Conservation (phyloP, 129 eudicot species). For the Tagetes erecta region DNA sequence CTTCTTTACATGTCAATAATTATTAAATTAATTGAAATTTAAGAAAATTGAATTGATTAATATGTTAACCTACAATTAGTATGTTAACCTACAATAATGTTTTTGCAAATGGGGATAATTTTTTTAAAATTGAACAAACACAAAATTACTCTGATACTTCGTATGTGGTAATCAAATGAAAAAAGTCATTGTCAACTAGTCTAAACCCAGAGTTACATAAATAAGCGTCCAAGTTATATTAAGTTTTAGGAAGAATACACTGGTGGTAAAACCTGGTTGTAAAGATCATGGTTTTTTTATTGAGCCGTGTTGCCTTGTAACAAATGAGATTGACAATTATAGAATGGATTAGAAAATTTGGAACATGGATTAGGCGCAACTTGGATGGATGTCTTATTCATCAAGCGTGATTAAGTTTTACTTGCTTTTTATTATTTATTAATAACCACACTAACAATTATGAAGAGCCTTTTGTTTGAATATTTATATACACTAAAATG, state of each 20-base stretch:
- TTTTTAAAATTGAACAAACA: too few relatives aligned
- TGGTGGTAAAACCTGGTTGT: too few relatives aligned
- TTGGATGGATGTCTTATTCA: constrained; percentile 23
- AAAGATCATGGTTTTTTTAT: too few relatives aligned
- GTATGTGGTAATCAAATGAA: too few relatives aligned
- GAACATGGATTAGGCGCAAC: constrained; percentile 14
- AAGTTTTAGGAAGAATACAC: too few relatives aligned
- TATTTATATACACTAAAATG: neutral
- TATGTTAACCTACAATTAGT: neutral
- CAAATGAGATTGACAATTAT: neutral
- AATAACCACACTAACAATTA: neutral
- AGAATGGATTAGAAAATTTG: constrained; percentile 7
- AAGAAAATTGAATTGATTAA: neutral
- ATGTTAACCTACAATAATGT: constrained; percentile 17
- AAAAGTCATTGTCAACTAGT: too few relatives aligned
- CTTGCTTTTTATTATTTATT: neutral
- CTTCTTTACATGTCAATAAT: neutral
- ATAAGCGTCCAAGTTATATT: too few relatives aligned
- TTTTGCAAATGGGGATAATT: constrained; percentile 16
- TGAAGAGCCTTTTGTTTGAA: neutral
- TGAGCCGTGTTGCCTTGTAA: too few relatives aligned
- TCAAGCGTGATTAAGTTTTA: constrained; percentile 17
- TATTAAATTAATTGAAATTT: neutral
- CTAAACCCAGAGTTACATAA: too few relatives aligned
- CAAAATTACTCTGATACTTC: too few relatives aligned